Conservation (phyloP, 257 asterid species). For the Solanum verrucosum region DNA sequence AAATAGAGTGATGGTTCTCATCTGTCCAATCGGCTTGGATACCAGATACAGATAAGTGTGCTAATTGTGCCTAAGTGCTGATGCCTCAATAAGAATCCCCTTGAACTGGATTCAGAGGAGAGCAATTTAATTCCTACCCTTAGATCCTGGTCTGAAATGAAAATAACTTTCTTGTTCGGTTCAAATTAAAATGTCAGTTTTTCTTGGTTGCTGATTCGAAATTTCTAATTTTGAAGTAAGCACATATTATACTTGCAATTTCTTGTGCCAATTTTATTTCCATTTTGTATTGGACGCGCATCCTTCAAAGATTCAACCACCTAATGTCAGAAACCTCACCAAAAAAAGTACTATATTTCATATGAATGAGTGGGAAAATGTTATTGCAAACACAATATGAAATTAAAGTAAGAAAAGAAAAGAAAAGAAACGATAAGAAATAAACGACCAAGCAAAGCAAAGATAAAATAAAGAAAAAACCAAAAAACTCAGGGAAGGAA, state of each 20-base stretch:
- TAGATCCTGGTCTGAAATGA: not conserved
- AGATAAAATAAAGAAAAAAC: not conserved
- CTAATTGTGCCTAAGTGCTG: not conserved
- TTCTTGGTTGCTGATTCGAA: not conserved
- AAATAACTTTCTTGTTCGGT: not conserved
- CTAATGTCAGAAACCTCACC: not conserved
- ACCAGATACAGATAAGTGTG: not conserved
- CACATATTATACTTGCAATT: not conserved
- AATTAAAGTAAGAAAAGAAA: not conserved
- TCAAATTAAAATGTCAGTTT: not conserved
- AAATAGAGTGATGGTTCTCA: not conserved
- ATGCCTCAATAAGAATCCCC: not conserved
- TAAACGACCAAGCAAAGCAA: not conserved
- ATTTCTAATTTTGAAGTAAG: not conserved
- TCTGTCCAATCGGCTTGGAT: not conserved
- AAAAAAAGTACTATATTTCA: not conserved
- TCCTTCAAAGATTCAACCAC: not conserved
- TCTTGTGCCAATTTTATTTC: not conserved
- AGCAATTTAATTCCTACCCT: not conserved
- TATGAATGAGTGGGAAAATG: not conserved
- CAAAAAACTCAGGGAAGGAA: not conserved
- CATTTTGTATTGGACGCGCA: not conserved
- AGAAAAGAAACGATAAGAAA: not conserved
- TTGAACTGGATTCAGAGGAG: not conserved
- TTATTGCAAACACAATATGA: not conserved